Conservation (phyloP, 345 rosid species). For the Brassica napus region Da-Ae NC_063444.1:8514001-8514500, state of each 20-base stretch:
- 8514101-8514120: conserved; percentile 57
- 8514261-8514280: conserved; percentile 65
- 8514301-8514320: conserved; percentile 49
- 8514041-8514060: not conserved
- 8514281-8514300: conserved; percentile 47
- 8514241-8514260: conserved; percentile 31
- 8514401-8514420: conserved; percentile 45
- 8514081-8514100: conserved; percentile 37
- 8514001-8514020: too few relatives aligned
- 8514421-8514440: conserved; percentile 52
- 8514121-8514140: conserved; percentile 43
- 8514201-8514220: not conserved
- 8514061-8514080: not conserved
- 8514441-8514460: conserved; percentile 56
- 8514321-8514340: conserved; percentile 60
- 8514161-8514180: conserved; percentile 47
- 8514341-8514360: conserved; percentile 46
- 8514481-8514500: conserved; percentile 9
- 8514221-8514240: not conserved
- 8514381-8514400: conserved; percentile 73
- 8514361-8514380: conserved; percentile 67
- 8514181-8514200: not conserved
- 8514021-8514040: not conserved
- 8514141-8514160: conserved; percentile 44
- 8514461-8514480: conserved; percentile 18